Evolutionary conservation across 345 rosid genomes (phyloP), one percentile per base, ranked within the genome.

Genomic region (Sonneratia caseolaris): DNA sequence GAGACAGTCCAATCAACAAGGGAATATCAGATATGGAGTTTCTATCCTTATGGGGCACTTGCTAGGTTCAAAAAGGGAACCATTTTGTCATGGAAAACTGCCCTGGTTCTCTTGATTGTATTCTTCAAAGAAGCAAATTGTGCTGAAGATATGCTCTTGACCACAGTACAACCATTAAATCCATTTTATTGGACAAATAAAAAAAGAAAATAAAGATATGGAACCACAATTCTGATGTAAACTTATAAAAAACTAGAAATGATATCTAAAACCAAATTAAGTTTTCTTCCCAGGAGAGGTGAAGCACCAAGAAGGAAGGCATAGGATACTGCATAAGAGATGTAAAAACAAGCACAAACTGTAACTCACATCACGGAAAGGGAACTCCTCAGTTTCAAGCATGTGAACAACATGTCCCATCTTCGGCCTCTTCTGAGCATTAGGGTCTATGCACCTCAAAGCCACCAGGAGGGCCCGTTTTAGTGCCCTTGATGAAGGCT

Each of bases 311-410:
- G 35, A 57, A 7, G 0, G 59, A 35, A 24, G 3, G 38, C 12
- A 62, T 3, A 62, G 32, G 49, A 66, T 24, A 13, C 18, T 19
- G 13, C n/a, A 61, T 9, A 62, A 38, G 32, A 53, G 66, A 66
- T 40, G 19, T 37, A 48, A 32, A 57, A 57, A n/a, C 1, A 37
- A 4, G 61, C 40, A 47, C 37, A 22, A 15, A 71, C 38, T n/a
- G 27, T 27, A 66, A 82, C 88, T 71, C 80, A 86, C 96, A 80
- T 89, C 92, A 73, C 89, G 80, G 76, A 86, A 85, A 3, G 88
- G 91, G 74, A 90, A 88, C 68, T 91, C 98, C 37, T 94, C 98
- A 40, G 96, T 95, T 80, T 94, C 98, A 22, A 94, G 97, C 98
- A 94, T 90, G 79, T 94, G 97, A 71, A 94, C 87, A 27, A 91